These are phyloP conservation scores for Ophiocordyceps camponoti-rufipedis DNA, from an alignment of 2,329 filamentous ascomycete genomes.

Conservation along the genomic window DNA sequence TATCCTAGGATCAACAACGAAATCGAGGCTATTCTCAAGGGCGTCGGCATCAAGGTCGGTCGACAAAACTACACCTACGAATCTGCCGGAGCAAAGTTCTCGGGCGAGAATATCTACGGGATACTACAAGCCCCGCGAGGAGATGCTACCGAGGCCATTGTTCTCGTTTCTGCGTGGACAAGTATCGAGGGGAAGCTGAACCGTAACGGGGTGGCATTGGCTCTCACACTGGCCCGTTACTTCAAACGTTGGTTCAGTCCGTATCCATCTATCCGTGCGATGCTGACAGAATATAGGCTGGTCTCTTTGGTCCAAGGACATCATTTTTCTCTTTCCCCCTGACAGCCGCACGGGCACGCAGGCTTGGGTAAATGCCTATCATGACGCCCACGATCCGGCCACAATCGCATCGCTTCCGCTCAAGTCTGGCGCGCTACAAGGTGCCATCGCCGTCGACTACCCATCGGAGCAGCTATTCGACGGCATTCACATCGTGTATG, in stretches of 20 bases:
- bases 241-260: constrained; percentile 50
- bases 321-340: constrained; percentile 75
- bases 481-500: constrained; percentile 79
- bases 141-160: constrained; percentile 93
- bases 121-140: constrained; percentile 85
- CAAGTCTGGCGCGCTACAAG: constrained; percentile 87
- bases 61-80: constrained; percentile 77
- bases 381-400: constrained; percentile 62
- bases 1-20: constrained; percentile 46
- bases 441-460: constrained; percentile 85
- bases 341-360: constrained; percentile 84
- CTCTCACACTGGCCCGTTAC: constrained; percentile 76
- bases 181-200: constrained; percentile 68
- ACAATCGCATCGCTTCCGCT: constrained; percentile 61
- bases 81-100: constrained; percentile 53
- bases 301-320: constrained; percentile 98
- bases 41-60: constrained; percentile 71
- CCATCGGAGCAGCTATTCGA: constrained; percentile 72
- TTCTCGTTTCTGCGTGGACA: constrained; percentile 75
- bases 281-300: constrained; percentile 37
- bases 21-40: constrained; percentile 57
- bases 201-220: constrained; percentile 69
- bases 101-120: constrained; percentile 82
- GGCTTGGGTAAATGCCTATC: constrained; percentile 96
- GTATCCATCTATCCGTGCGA: neutral